These are phyloP conservation scores for Umbelopsis sp. DNA, from an alignment of 192 early-diverging fungal genomes.

Conservation along the genomic window DNA sequence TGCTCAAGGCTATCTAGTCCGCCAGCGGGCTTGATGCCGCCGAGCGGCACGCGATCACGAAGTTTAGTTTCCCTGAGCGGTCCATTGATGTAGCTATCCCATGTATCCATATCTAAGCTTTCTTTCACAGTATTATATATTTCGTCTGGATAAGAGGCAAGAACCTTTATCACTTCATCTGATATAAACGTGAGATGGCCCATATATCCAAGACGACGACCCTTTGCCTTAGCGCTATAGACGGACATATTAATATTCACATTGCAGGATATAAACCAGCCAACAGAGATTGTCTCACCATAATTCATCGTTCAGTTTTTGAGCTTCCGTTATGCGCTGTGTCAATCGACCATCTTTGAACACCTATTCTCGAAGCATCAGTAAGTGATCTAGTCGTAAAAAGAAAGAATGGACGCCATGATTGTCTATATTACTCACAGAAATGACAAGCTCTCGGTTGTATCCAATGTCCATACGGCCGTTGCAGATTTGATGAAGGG, in stretches of 20 bases:
- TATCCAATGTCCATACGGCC: conserved; percentile 74
- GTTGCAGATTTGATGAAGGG: conserved; percentile 97
- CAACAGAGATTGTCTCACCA: conserved; percentile 50
- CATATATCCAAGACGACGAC: conserved; percentile 94
- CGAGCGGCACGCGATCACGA: conserved; percentile 45
- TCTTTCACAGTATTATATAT: conserved; percentile 41
- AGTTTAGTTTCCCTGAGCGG: conserved; percentile 24
- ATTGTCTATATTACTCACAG: conserved; percentile 20
- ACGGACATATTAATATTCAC: neutral
- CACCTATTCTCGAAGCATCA: conserved; percentile 29
- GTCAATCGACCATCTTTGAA: conserved; percentile 89
- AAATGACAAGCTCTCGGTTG: conserved; percentile 60
- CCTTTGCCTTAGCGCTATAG: conserved; percentile 78
- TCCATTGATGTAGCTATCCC: conserved; percentile 54
- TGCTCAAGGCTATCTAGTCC: conserved; percentile 24
- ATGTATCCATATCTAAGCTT: conserved; percentile 51
- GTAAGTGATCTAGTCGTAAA: neutral
- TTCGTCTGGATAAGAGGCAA: conserved; percentile 65
- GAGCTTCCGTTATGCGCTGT: conserved; percentile 81
- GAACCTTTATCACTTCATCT: conserved; percentile 89
- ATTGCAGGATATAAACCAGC: neutral
- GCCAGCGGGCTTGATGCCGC: conserved; percentile 56
- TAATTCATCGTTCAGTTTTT: conserved; percentile 80
- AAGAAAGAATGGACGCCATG: neutral
- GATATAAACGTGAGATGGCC: conserved; percentile 96